Evolutionary conservation across 306 rosid species (phyloP).

Genomic region (Nissolia schottii): DNA sequence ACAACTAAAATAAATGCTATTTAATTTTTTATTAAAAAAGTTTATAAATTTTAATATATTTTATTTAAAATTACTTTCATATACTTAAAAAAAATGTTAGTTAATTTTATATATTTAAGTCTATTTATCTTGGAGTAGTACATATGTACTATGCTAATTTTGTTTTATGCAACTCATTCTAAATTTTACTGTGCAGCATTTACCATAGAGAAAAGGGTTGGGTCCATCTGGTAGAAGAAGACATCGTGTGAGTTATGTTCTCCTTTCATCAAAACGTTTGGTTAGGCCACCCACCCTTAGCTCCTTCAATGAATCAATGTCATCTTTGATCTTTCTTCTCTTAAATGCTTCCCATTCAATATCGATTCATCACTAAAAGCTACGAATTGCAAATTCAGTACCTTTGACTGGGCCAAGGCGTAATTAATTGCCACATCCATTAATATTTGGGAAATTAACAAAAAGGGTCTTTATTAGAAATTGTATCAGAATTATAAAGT

Average conservation of each 20-base stretch:
- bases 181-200: not conserved
- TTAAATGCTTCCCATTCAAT: slow-evolving; percentile 4
- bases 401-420: not conserved
- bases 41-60: no score
- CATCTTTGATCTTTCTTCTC: slow-evolving; percentile 12
- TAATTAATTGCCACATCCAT: not conserved
- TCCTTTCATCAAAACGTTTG: not conserved
- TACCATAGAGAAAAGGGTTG: not conserved
- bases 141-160: no score
- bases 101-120: no score
- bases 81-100: no score
- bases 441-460: not conserved
- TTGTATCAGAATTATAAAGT: not conserved
- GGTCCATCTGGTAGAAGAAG: not conserved
- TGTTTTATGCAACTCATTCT: not conserved
- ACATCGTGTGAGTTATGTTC: not conserved
- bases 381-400: not conserved
- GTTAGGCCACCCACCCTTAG: not conserved
- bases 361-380: not conserved
- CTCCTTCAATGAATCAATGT: not conserved
- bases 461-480: not conserved
- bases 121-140: no score
- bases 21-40: no score
- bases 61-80: no score
- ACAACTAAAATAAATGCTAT: no score